These are phyloP conservation scores for Leishmania braziliensis DNA, from an alignment of 208 protist species.

Conservation along the genomic window DNA sequence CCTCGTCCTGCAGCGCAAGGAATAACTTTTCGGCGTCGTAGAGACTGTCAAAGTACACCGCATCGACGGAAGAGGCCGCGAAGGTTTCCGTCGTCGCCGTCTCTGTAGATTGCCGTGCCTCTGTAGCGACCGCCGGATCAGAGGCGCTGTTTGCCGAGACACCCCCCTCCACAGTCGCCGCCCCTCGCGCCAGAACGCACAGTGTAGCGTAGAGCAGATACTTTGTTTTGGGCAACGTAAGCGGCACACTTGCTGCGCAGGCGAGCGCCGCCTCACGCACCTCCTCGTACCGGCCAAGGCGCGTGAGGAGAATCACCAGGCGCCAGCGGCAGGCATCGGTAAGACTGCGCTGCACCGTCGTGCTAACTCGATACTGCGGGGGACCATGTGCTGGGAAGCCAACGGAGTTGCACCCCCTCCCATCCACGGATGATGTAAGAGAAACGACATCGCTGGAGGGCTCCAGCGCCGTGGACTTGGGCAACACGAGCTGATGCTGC, in stretches of 20 bases:
- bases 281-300: constrained; percentile 49
- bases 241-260: constrained; percentile 15
- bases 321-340: constrained; percentile 56
- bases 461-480: background rate
- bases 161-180: background rate
- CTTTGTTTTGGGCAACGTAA: constrained; percentile 39
- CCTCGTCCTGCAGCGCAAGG: constrained; percentile 63
- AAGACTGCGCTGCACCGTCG: constrained; percentile 44
- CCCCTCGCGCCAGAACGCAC: constrained; percentile 58
- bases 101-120: background rate
- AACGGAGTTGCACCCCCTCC: background rate
- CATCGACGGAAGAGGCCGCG: constrained; percentile 6
- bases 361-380: constrained; percentile 22
- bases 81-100: constrained; percentile 6
- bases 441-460: background rate
- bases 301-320: constrained; percentile 48
- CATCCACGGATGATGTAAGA: background rate
- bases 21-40: constrained; percentile 71
- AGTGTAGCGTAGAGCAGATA: constrained; percentile 65
- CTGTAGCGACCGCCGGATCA: background rate
- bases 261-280: constrained; percentile 39
- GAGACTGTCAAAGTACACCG: constrained; percentile 75
- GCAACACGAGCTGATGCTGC: background rate
- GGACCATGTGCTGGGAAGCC: constrained; percentile 2
- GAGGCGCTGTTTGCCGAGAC: background rate